Evolutionary conservation across 192 early-diverging fungal species (phyloP).

Genomic region (Coemansia sp.): DNA sequence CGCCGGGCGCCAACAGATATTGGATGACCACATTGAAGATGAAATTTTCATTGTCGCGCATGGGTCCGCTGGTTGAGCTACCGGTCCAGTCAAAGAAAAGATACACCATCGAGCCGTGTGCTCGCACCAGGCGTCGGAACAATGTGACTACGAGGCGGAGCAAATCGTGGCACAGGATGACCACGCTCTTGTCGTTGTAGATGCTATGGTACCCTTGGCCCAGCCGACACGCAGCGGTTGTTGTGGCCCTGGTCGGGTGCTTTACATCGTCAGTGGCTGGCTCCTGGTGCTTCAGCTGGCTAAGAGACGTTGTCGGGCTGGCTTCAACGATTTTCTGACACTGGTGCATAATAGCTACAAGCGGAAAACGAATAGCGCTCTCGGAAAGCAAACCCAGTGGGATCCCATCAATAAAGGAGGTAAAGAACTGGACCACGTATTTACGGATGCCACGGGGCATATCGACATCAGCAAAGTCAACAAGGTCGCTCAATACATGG

Average conservation of each 20-base stretch:
- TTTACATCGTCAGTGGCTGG: background rate
- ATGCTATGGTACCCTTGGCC: slow-evolving; percentile 31
- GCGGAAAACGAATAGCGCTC: slow-evolving; percentile 45
- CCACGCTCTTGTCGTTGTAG: slow-evolving; percentile 22
- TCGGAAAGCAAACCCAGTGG: slow-evolving; percentile 46
- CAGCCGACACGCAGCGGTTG: slow-evolving; percentile 14
- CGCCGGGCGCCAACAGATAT: slow-evolving; percentile 46
- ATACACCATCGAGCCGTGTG: slow-evolving; percentile 37
- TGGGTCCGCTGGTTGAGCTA: slow-evolving; percentile 9
- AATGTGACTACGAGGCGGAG: slow-evolving; percentile 37
- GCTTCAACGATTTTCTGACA: slow-evolving; percentile 29
- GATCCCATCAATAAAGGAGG: slow-evolving; percentile 24
- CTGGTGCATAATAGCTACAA: slow-evolving; percentile 49
- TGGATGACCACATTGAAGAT: slow-evolving; percentile 43
- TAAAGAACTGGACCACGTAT: slow-evolving; percentile 48
- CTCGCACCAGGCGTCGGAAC: slow-evolving; percentile 38
- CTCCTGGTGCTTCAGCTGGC: slow-evolving; percentile 19
- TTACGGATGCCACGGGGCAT: slow-evolving; percentile 42
- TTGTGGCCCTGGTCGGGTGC: background rate
- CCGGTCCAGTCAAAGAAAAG: slow-evolving; percentile 50
- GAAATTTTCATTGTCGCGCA: slow-evolving; percentile 44
- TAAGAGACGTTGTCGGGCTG: slow-evolving; percentile 28
- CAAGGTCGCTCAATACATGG: slow-evolving; percentile 45
- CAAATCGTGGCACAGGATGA: slow-evolving; percentile 34
- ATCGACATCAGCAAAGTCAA: slow-evolving; percentile 44